Conservation (phyloP, 139 green algal genomes). For the Dunaliella primolecta region DNA sequence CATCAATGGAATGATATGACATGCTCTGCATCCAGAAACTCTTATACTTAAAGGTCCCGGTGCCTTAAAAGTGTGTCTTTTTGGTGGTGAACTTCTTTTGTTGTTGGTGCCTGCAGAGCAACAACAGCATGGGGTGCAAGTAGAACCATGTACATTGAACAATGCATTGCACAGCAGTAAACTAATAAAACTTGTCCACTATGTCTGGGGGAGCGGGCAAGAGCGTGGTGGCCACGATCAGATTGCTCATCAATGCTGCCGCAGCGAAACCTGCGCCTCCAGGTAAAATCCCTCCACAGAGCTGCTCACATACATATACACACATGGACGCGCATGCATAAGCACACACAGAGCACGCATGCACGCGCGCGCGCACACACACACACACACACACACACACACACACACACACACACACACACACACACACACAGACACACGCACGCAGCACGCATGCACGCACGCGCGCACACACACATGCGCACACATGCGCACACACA, state of each 20-base stretch:
- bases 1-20: too few relatives aligned
- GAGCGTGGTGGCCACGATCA: conserved; percentile 67
- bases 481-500: neutral
- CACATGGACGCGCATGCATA: neutral
- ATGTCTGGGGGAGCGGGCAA: too few relatives aligned
- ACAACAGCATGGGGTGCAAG: too few relatives aligned
- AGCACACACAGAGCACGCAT: neutral
- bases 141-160: too few relatives aligned
- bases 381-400: neutral
- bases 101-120: too few relatives aligned
- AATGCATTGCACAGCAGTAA: too few relatives aligned
- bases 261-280: conserved; percentile 92
- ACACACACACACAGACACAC: too few relatives aligned
- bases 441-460: neutral
- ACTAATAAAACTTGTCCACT: too few relatives aligned
- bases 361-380: neutral
- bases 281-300: conserved; percentile 3
- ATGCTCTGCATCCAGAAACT: too few relatives aligned
- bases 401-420: conserved; percentile 2
- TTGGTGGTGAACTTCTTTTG: too few relatives aligned
- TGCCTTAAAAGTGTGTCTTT: too few relatives aligned
- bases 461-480: neutral
- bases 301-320: conserved; percentile 24
- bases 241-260: conserved; percentile 88
- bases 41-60: too few relatives aligned